phyloP scores from a whole-genome alignment of 2,329 filamentous ascomycete genomes.

The Neoscytalidium dimidiatum region DNA sequence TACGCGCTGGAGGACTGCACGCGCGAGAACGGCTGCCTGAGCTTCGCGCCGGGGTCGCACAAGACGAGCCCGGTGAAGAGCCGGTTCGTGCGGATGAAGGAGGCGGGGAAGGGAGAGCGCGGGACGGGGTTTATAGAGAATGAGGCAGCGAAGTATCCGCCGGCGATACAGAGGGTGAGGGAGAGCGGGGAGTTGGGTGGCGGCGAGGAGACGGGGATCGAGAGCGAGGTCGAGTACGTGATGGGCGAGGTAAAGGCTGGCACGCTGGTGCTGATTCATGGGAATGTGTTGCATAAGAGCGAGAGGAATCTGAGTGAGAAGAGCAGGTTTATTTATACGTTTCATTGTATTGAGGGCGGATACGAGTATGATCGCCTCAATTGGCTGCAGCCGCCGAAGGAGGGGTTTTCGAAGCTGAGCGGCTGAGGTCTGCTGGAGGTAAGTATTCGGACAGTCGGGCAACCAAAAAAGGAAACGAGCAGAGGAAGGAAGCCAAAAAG shows the following conservation, averaged over 20 bases:
- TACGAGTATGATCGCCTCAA: conserved; percentile 81
- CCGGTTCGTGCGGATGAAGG: conserved; percentile 69
- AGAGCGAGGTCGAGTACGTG: conserved; percentile 62
- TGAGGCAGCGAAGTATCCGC: conserved; percentile 64
- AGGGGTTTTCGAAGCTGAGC: conserved; percentile 73
- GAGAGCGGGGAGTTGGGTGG: conserved; percentile 27
- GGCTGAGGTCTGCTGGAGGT: too few species aligned
- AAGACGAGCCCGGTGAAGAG: conserved; percentile 68
- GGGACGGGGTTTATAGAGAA: conserved; percentile 62
- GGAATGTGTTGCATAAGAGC: conserved; percentile 93
- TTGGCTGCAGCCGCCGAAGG: conserved; percentile 84
- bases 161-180: conserved; percentile 36
- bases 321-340: conserved; percentile 94
- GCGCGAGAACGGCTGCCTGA: conserved; percentile 81
- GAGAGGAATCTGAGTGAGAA: conserved; percentile 85
- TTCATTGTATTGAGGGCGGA: conserved; percentile 90
- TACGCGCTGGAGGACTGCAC: conserved; percentile 94
- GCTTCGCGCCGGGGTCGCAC: conserved; percentile 83
- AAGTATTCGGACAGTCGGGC: too few species aligned
- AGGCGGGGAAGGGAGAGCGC: conserved; percentile 23
- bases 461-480: too few species aligned
- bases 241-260: conserved; percentile 89
- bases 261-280: conserved; percentile 89
- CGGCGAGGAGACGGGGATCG: conserved; percentile 36
- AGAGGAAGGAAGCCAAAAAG: too few species aligned